Conservation (phyloP, 305 asterid species). For the Fraxinus platypoda region DNA sequence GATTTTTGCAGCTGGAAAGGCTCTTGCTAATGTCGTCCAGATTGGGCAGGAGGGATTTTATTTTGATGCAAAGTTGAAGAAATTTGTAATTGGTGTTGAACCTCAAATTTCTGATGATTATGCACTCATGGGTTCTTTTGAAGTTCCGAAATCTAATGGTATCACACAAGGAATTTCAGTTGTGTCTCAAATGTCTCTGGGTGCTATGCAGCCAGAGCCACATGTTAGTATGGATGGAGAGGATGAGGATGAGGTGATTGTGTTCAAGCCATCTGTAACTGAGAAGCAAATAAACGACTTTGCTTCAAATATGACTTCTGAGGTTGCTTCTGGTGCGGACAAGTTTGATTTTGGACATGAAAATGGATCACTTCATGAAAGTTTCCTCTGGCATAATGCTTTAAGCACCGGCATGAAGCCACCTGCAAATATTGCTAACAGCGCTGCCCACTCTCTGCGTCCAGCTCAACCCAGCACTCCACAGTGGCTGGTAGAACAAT, state of each 20-base stretch:
- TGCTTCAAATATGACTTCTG: conserved; percentile 35
- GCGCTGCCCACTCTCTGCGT: conserved; percentile 46
- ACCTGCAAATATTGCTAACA: conserved; percentile 31
- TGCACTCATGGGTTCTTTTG: conserved; percentile 33
- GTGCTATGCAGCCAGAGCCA: conserved; percentile 28
- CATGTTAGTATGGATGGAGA: conserved; percentile 46
- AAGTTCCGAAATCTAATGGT: conserved; percentile 32
- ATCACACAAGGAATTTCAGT: conserved; percentile 29
- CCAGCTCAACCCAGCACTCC: conserved; percentile 45
- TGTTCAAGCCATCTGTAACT: conserved; percentile 66
- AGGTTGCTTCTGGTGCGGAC: conserved; percentile 30
- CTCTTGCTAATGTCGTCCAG: conserved; percentile 66
- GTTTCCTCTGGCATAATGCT: conserved; percentile 40
- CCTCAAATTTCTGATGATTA: conserved; percentile 58
- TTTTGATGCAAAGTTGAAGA: conserved; percentile 62
- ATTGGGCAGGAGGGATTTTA: conserved; percentile 65
- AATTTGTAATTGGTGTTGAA: conserved; percentile 64
- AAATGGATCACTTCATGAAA: conserved; percentile 40
- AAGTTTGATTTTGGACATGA: conserved; percentile 38
- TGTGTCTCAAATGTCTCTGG: conserved; percentile 27
- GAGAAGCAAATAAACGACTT: conserved; percentile 61
- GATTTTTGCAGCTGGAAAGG: conserved; percentile 89
- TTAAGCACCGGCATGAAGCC: conserved; percentile 37
- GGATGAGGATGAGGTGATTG: conserved; percentile 92
- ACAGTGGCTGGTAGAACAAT: conserved; percentile 53